Conservation (phyloP, 1,284 basidiomycete species). For the Stygiomarasmius scandens region DNA sequence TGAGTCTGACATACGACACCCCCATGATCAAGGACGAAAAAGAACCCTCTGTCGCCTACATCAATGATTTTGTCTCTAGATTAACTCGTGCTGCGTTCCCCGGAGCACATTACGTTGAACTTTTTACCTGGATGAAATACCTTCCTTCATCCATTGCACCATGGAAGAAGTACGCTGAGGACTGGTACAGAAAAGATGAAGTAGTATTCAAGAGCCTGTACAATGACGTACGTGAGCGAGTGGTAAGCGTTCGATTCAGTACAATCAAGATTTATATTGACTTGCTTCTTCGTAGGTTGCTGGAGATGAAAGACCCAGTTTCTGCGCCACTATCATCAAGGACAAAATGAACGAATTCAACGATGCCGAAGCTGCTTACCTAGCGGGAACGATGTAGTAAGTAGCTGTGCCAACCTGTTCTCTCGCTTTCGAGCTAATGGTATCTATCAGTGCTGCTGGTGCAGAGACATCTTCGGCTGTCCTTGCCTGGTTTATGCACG, state of each 20-base stretch:
- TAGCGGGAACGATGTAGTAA: conserved; percentile 2
- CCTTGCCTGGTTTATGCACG: conserved; percentile 14
- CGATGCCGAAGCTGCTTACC: background rate
- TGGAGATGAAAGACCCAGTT: background rate
- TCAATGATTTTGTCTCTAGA: conserved; percentile 6
- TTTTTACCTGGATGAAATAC: conserved; percentile 13
- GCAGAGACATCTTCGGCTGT: conserved; percentile 4
- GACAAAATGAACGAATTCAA: conserved; percentile 4
- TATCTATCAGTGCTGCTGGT: conserved; percentile 8
- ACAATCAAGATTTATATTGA: background rate
- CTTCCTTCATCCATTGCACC: conserved; percentile 7
- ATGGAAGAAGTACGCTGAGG: conserved; percentile 11
- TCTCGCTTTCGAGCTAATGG: background rate
- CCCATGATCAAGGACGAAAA: background rate
- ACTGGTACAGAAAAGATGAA: conserved; percentile 1
- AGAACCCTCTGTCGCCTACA: conserved; percentile 1
- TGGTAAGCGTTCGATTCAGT: background rate
- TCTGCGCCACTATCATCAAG: conserved; percentile 3
- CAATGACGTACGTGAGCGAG: background rate
- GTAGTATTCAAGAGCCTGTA: background rate
- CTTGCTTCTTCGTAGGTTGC: background rate
- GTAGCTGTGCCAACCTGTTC: background rate
- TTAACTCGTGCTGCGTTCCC: conserved; percentile 14
- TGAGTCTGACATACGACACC: conserved; percentile 5
- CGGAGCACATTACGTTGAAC: conserved; percentile 13